Base-by-base conservation (phyloP, 2,329 filamentous ascomycete genomes). In the Sarocladiaceae sp. region DNA sequence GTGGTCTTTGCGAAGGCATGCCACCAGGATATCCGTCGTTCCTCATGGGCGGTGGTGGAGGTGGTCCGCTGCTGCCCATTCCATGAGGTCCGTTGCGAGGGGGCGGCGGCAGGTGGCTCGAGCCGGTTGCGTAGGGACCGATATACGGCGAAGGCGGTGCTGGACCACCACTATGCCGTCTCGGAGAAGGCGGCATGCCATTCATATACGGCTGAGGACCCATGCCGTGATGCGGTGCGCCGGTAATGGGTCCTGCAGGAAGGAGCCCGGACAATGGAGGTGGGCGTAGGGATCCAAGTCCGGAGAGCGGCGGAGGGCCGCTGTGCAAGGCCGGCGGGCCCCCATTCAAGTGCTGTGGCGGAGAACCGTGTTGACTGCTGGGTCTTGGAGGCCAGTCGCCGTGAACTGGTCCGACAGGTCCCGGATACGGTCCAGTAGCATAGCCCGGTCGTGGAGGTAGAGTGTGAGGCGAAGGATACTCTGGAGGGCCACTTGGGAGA, bases 341-440 rank as follows among this genome's bases (percentile, higher is more conserved):
- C 31, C 78, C 76, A 59, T 81, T 83, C 42, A 80, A 60, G 37
- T 79, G 73, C 51, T 74, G 72, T 25, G 73, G 63, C 31, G 73
- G 67, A 3, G 78, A 71, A 33, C 72, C 71, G 54, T 78, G 75
- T 50, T 76, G 76, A 29, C 76, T 74, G 18, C 75, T 66, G 13
- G 72, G 71, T 18, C 76, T 75, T 52, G 59, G 57, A 25, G 76
- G 72, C 75, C 80, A 83, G 53, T 78, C 77, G 37, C 63, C 64
- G 60, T 71, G 77, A 37, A 68, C 58, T 5, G 72, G 67, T 6
- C 69, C 69, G 2, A 35, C 28, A 28, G 70, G 65, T 55, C 72
- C 70, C 48, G 69, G 60, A 15, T 71, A 58, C 4, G 68, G 64
- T 42, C 44, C 44, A 6, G 67, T 68, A 15, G 64, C 58, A 8